Evolutionary conservation across 371 early-diverging fungal genomes (phyloP).

Genomic region (Mucor velutinosus): DNA sequence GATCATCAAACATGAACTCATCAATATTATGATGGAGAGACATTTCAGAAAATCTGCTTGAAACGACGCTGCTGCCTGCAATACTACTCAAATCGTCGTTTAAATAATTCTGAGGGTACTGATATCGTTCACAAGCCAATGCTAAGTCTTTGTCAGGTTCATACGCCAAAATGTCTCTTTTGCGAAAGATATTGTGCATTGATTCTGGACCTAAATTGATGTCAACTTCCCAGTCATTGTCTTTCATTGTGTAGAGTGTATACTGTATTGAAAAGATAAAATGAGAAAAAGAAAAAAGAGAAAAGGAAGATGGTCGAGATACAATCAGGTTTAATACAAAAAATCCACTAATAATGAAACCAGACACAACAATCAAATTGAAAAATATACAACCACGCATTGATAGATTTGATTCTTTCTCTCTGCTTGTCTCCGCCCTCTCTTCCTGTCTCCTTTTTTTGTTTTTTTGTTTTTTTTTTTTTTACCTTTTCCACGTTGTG

Average conservation of each 20-base stretch:
- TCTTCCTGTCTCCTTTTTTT: background rate
- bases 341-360: background rate
- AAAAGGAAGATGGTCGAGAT: background rate
- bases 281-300: background rate
- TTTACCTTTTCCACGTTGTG: background rate
- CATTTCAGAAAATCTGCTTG: conserved; percentile 8
- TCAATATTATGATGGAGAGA: conserved; percentile 21
- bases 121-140: conserved; percentile 30
- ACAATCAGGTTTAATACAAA: background rate
- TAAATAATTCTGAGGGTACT: conserved; percentile 8
- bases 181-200: conserved; percentile 6
- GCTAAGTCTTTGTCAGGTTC: conserved; percentile 33
- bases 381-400: background rate
- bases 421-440: too few relatives aligned
- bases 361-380: conserved; percentile 1
- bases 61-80: conserved; percentile 14
- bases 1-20: conserved; percentile 32
- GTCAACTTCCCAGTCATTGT: conserved; percentile 27
- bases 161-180: conserved; percentile 12
- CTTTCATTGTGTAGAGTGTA: conserved; percentile 3
- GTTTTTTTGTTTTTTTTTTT: background rate
- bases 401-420: background rate
- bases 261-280: background rate
- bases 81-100: conserved; percentile 33
- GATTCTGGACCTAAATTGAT: conserved; percentile 10